A percentile compares a stretch with the other conserved stretches of the same genome.
Conservation (phyloP, 2,329 filamentous ascomycete species). For the Colletotrichum sp. region DNA sequence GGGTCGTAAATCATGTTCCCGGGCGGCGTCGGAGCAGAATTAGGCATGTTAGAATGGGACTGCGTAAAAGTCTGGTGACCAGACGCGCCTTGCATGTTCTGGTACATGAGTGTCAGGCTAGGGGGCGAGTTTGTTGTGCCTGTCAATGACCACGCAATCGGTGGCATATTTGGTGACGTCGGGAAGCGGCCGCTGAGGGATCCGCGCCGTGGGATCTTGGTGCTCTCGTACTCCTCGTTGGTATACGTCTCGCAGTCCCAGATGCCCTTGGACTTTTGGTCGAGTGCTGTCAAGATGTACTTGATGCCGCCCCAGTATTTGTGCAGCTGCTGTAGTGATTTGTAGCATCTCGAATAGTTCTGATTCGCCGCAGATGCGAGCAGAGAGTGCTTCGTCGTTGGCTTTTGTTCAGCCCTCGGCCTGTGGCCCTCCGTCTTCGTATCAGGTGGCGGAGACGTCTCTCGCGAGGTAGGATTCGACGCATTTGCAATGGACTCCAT, state of each 20-base stretch:
- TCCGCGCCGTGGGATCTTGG: slow-evolving; percentile 49
- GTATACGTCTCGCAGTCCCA: slow-evolving; percentile 76
- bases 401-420: slow-evolving; percentile 35
- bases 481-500: slow-evolving; percentile 80
- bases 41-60: slow-evolving; percentile 9
- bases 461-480: slow-evolving; percentile 68
- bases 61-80: not conserved
- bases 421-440: slow-evolving; percentile 22
- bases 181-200: slow-evolving; percentile 48
- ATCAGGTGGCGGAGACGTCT: slow-evolving; percentile 52
- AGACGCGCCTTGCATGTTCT: slow-evolving; percentile 50
- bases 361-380: slow-evolving; percentile 83
- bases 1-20: slow-evolving; percentile 67
- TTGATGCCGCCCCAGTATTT: slow-evolving; percentile 86
- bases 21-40: slow-evolving; percentile 52
- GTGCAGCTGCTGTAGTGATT: slow-evolving; percentile 80
- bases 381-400: slow-evolving; percentile 71
- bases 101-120: slow-evolving; percentile 82
- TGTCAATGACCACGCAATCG: slow-evolving; percentile 85
- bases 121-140: slow-evolving; percentile 87
- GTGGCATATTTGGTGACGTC: slow-evolving; percentile 54
- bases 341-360: slow-evolving; percentile 88
- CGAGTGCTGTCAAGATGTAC: slow-evolving; percentile 85
- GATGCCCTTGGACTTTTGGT: slow-evolving; percentile 87
- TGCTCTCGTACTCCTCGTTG: slow-evolving; percentile 78